These are phyloP conservation scores for Fusarium citri DNA, from an alignment of 2,329 filamentous ascomycete species.

Conservation along the genomic window DNA sequence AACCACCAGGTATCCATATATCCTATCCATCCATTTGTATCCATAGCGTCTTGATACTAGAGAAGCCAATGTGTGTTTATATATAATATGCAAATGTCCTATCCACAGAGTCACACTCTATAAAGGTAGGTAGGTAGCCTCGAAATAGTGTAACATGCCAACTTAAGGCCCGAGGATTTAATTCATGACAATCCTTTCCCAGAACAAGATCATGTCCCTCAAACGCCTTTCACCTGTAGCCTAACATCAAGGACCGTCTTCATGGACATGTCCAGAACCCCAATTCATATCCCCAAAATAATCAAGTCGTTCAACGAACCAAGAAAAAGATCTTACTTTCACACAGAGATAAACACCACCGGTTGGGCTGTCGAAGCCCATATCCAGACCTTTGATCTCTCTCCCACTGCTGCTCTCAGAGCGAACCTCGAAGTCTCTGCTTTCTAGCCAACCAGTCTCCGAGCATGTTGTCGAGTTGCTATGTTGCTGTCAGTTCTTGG, in stretches of 20 bases:
- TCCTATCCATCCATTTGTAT: neutral
- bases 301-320: conserved; percentile 46
- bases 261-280: conserved; percentile 42
- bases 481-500: conserved; percentile 31
- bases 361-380: conserved; percentile 16
- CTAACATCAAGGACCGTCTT: conserved; percentile 44
- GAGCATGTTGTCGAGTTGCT: conserved; percentile 88
- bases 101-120: conserved; percentile 19
- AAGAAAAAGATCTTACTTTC: conserved; percentile 36
- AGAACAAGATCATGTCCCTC: conserved; percentile 30
- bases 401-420: conserved; percentile 48
- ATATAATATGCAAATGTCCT: conserved; percentile 20
- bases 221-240: conserved; percentile 46
- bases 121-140: neutral
- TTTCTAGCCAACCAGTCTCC: conserved; percentile 82
- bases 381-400: neutral
- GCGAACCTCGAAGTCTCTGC: conserved; percentile 67
- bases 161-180: conserved; percentile 36
- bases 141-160: conserved; percentile 24
- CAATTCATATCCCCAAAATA: conserved; percentile 42
- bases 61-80: conserved; percentile 11
- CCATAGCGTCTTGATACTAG: neutral
- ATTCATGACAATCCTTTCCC: conserved; percentile 43
- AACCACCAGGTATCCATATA: neutral
- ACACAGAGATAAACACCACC: conserved; percentile 23